These are phyloP conservation scores for Iris pallida DNA, from an alignment of 116 monocot species.

Conservation along the genomic window DNA sequence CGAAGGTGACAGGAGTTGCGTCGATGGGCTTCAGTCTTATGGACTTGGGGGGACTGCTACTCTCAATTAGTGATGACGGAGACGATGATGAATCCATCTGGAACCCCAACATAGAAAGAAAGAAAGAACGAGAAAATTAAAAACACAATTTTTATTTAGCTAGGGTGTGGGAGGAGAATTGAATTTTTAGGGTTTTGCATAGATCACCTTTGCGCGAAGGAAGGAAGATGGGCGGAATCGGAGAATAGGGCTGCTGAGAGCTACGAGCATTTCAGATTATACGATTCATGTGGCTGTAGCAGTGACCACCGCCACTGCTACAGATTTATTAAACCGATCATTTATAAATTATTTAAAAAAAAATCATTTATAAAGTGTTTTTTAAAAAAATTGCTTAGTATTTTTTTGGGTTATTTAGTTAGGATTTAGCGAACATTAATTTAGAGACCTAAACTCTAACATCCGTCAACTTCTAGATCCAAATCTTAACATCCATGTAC, in stretches of 20 bases:
- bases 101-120: background rate
- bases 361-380: too few relatives aligned
- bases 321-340: too few relatives aligned
- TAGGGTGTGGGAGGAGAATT: background rate
- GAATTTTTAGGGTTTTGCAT: background rate
- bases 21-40: slow-evolving; percentile 48
- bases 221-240: background rate
- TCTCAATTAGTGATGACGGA: background rate
- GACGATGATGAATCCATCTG: background rate
- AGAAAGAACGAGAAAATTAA: background rate
- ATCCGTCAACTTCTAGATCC: too few relatives aligned
- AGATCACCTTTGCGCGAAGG: background rate
- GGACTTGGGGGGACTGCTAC: slow-evolving; percentile 5
- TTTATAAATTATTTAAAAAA: too few relatives aligned
- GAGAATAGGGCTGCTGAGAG: background rate
- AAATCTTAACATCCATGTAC: too few relatives aligned
- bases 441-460: too few relatives aligned
- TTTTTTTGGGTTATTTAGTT: too few relatives aligned
- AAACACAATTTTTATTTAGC: background rate
- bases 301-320: too few relatives aligned
- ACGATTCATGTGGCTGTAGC: too few relatives aligned
- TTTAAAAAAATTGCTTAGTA: too few relatives aligned
- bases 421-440: too few relatives aligned
- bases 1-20: slow-evolving; percentile 70
- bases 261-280: too few relatives aligned